phyloP scores from a whole-genome alignment of 164 flowering plant species.

The Chimonanthus praecox region DNA sequence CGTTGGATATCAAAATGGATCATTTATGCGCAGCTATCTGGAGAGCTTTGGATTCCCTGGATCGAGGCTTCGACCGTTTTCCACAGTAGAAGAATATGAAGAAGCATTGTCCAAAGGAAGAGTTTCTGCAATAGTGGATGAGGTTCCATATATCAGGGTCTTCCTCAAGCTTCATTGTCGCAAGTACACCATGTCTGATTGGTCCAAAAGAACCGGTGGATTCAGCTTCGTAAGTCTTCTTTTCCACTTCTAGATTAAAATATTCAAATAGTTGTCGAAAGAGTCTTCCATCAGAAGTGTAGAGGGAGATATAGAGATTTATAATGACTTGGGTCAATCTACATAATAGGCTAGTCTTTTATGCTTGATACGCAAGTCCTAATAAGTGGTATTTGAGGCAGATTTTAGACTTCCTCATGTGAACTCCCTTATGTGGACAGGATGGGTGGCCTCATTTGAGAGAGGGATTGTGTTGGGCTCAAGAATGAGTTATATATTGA shows the following conservation, averaged over 20 bases:
- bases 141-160: constrained; percentile 7
- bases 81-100: not conserved
- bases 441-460: not conserved
- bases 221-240: constrained; percentile 18
- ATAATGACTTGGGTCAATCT: too few species aligned
- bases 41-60: not conserved
- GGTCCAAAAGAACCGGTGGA: constrained; percentile 13
- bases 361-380: too few species aligned
- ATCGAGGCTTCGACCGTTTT: not conserved
- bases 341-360: too few species aligned
- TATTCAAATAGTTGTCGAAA: too few species aligned
- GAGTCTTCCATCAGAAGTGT: too few species aligned
- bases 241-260: too few species aligned
- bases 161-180: constrained; percentile 20
- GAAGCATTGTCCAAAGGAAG: not conserved
- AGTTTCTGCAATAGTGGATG: not conserved
- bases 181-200: constrained; percentile 20
- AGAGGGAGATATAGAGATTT: too few species aligned
- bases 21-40: constrained; percentile 8
- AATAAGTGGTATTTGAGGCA: too few species aligned
- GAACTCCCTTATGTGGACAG: too few species aligned
- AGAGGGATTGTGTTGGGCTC: too few species aligned
- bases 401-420: too few species aligned
- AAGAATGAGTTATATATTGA: too few species aligned
- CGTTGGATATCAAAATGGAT: constrained; percentile 19